Conservation (phyloP, 2,329 filamentous ascomycete genomes). For the Colletotrichum sp. region DNA sequence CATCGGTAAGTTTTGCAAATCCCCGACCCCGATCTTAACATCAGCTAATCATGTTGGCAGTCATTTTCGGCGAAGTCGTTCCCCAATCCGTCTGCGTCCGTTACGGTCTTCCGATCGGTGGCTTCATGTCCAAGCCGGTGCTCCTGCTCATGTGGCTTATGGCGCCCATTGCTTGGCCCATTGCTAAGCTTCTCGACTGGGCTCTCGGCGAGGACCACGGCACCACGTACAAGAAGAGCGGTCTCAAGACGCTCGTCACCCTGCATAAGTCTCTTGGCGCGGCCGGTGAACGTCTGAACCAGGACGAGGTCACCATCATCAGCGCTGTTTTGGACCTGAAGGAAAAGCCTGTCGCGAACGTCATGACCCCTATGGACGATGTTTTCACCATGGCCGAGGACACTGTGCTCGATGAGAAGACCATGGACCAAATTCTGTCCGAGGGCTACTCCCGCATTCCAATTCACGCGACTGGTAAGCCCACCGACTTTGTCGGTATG, state of each 20-base stretch:
- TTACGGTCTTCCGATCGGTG: conserved; percentile 93
- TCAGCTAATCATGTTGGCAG: conserved; percentile 46
- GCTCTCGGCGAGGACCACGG: conserved; percentile 89
- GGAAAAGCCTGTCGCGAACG: conserved; percentile 90
- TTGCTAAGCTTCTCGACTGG: conserved; percentile 92
- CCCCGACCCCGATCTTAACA: background rate
- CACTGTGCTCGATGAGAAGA: conserved; percentile 87
- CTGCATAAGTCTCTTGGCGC: conserved; percentile 91
- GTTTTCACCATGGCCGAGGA: conserved; percentile 98
- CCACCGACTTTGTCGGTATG: conserved; percentile 94
- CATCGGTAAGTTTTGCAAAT: conserved; percentile 69
- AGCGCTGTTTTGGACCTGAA: conserved; percentile 95
- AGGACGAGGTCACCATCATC: conserved; percentile 98
- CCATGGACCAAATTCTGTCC: conserved; percentile 91
- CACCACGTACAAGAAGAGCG: conserved; percentile 97
- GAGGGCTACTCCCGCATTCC: conserved; percentile 96
- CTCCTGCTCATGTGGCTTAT: conserved; percentile 90
- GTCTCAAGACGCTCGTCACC: conserved; percentile 93
- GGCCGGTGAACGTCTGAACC: conserved; percentile 86
- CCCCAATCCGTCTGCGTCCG: conserved; percentile 96
- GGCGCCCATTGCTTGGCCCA: conserved; percentile 90
- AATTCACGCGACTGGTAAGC: conserved; percentile 85
- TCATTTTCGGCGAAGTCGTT: conserved; percentile 97
- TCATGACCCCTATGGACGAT: conserved; percentile 99
- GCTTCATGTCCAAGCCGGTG: conserved; percentile 89